Evolutionary conservation across 768 basidiomycete species (phyloP).

Genomic region (Mycena venus): DNA sequence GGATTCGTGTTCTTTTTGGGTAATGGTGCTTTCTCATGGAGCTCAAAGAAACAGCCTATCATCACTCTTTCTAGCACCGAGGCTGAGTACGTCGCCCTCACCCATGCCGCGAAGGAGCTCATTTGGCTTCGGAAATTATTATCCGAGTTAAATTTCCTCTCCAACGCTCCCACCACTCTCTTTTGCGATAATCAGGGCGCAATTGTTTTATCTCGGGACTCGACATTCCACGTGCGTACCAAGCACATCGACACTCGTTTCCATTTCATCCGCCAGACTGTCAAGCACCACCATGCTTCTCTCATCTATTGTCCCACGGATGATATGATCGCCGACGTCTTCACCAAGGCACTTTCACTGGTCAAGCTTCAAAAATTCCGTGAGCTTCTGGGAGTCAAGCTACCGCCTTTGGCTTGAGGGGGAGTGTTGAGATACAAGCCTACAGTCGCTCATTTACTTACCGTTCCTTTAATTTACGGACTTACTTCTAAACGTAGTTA

Average conservation of each 20-base stretch:
- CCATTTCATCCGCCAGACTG: conserved; percentile 47
- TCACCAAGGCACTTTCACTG: conserved; percentile 44
- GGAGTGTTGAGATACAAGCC: conserved; percentile 9
- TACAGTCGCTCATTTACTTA: neutral
- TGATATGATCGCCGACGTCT: conserved; percentile 45
- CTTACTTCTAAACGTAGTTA: no score
- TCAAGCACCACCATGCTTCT: conserved; percentile 34
- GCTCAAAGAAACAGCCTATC: conserved; percentile 46
- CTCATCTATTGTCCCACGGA: conserved; percentile 38
- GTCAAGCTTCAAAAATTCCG: conserved; percentile 2
- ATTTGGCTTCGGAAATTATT: conserved; percentile 27
- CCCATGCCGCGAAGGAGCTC: conserved; percentile 43
- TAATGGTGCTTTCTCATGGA: conserved; percentile 47
- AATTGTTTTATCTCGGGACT: conserved; percentile 40
- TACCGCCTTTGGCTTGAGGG: conserved; percentile 12
- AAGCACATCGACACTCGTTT: conserved; percentile 53
- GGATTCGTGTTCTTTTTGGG: conserved; percentile 47
- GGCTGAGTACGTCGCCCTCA: conserved; percentile 50
- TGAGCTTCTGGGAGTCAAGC: neutral
- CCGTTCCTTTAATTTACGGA: neutral
- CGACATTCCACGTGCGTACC: conserved; percentile 44
- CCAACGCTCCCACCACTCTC: conserved; percentile 13
- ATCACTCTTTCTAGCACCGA: conserved; percentile 52
- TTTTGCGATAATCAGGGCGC: conserved; percentile 40
- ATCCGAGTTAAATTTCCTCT: conserved; percentile 19